Percentiles rank a stretch among this genome's conserved stretches.
Evolutionary conservation across 106 monocot species (phyloP).

Genomic region (Hemerocallis citrina): DNA sequence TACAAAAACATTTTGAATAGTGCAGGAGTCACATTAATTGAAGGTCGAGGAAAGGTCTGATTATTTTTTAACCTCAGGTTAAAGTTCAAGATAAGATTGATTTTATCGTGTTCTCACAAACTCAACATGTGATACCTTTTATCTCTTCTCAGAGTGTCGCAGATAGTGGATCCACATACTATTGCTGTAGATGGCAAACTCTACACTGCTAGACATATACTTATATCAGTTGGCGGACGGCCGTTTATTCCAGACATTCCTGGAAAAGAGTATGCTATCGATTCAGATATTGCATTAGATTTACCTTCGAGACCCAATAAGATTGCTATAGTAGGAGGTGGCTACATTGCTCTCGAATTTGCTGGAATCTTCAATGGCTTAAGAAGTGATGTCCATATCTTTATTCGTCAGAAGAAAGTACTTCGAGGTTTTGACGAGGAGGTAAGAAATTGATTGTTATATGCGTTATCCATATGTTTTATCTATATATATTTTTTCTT

Average conservation of each 20-base stretch:
- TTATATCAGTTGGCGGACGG: conserved; percentile 86
- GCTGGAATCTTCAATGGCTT: conserved; percentile 97
- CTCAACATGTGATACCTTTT: background rate
- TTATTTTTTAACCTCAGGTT: conserved; percentile 3
- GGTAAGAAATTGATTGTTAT: conserved; percentile 33
- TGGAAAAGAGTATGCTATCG: conserved; percentile 85
- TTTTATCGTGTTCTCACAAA: background rate
- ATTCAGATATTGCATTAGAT: conserved; percentile 92
- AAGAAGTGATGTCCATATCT: conserved; percentile 89
- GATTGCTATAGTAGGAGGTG: conserved; percentile 98
- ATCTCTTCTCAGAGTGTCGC: conserved; percentile 12
- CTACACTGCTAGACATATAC: conserved; percentile 83
- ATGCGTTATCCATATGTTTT: too few species aligned
- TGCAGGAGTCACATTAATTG: conserved; percentile 80
- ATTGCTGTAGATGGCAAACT: conserved; percentile 90
- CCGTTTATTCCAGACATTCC: conserved; percentile 85
- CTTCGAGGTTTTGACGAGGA: conserved; percentile 98
- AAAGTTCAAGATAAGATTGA: background rate
- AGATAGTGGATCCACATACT: conserved; percentile 88
- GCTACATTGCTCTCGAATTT: conserved; percentile 96
- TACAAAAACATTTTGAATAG: conserved; percentile 85
- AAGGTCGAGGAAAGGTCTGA: conserved; percentile 95
- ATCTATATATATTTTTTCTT: background rate
- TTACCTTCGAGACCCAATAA: conserved; percentile 74
- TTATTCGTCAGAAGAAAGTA: conserved; percentile 96